A percentile compares a stretch with the other conserved stretches of the same genome.
phyloP scores from a whole-genome alignment of 1,139 yeast species.

The Magnusiomyces fungicola region DNA sequence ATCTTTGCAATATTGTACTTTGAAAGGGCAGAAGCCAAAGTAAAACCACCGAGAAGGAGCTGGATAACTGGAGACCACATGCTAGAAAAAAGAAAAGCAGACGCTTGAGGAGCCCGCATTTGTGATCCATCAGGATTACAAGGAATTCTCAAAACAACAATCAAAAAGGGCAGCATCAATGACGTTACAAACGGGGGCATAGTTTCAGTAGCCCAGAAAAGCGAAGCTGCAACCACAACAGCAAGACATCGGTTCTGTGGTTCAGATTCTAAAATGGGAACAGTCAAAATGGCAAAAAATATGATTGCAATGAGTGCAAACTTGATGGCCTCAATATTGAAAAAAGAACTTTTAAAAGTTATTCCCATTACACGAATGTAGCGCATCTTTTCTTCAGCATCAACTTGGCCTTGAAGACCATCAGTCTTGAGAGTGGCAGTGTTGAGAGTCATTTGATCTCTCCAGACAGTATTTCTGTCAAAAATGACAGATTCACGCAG shows the following conservation, averaged over 20 bases:
- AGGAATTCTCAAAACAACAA: conserved; percentile 66
- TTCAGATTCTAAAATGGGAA: conserved; percentile 47
- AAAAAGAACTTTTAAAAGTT: conserved; percentile 19
- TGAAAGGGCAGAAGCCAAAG: conserved; percentile 88
- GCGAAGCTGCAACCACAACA: conserved; percentile 65
- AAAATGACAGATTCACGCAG: conserved; percentile 89
- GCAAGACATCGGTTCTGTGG: conserved; percentile 78
- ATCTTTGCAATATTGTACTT: conserved; percentile 84
- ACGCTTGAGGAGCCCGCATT: conserved; percentile 59
- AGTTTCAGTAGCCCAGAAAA: conserved; percentile 92
- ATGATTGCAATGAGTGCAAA: conserved; percentile 42
- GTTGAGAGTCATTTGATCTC: conserved; percentile 70
- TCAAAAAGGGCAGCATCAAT: conserved; percentile 67
- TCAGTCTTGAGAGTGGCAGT: conserved; percentile 35
- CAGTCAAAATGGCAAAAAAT: conserved; percentile 42
- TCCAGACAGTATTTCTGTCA: conserved; percentile 97
- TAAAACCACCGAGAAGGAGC: conserved; percentile 85
- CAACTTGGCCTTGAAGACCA: conserved; percentile 17
- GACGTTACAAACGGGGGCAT: conserved; percentile 85
- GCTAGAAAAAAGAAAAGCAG: conserved; percentile 66
- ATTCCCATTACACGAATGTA: conserved; percentile 14
- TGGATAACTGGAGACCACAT: conserved; percentile 96
- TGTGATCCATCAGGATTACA: conserved; percentile 42
- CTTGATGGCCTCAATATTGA: conserved; percentile 21
- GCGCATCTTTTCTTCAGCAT: neutral